These are phyloP conservation scores for Gastroboletus turbinatus DNA, from an alignment of 1,284 basidiomycete species.

Conservation along the genomic window DNA sequence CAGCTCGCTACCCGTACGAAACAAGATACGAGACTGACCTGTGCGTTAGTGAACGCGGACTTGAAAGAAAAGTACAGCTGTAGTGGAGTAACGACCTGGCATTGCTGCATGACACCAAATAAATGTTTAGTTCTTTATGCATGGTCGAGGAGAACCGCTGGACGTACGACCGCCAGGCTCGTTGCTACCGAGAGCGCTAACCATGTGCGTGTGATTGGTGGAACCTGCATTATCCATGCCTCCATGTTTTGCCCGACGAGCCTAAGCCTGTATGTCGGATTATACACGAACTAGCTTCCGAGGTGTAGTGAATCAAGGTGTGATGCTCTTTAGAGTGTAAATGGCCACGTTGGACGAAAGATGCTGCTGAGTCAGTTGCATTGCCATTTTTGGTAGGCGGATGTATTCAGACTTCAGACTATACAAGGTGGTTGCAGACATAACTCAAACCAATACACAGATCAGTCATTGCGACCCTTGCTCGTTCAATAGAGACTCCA, in stretches of 20 bases:
- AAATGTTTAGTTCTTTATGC: constrained; percentile 6
- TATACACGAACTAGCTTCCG: not conserved
- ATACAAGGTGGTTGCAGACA: not conserved
- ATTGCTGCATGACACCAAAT: constrained; percentile 65
- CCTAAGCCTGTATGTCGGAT: constrained; percentile 3
- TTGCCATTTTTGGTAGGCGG: not conserved
- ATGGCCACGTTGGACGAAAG: constrained; percentile 15
- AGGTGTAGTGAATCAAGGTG: not conserved
- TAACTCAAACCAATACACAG: not conserved
- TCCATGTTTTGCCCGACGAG: constrained; percentile 52
- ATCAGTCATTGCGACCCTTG: not conserved
- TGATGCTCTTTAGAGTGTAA: not conserved
- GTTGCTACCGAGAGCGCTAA: constrained; percentile 73
- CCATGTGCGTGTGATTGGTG: constrained; percentile 86
- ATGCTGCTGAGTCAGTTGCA: constrained; percentile 23
- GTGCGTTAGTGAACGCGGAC: constrained; percentile 76
- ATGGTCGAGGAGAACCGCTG: not conserved
- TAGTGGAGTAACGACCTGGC: constrained; percentile 82
- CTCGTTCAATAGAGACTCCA: constrained; percentile 36
- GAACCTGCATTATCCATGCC: constrained; percentile 85
- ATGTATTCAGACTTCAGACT: not conserved
- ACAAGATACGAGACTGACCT: constrained; percentile 48
- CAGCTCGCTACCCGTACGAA: constrained; percentile 2
- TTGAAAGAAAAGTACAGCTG: constrained; percentile 93
- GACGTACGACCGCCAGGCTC: constrained; percentile 76